A percentile compares a stretch with the other conserved stretches of the same genome.
These are phyloP conservation scores for Trichoderma sp. DNA, from an alignment of 2,329 filamentous ascomycete genomes.

Conservation along the genomic window DNA sequence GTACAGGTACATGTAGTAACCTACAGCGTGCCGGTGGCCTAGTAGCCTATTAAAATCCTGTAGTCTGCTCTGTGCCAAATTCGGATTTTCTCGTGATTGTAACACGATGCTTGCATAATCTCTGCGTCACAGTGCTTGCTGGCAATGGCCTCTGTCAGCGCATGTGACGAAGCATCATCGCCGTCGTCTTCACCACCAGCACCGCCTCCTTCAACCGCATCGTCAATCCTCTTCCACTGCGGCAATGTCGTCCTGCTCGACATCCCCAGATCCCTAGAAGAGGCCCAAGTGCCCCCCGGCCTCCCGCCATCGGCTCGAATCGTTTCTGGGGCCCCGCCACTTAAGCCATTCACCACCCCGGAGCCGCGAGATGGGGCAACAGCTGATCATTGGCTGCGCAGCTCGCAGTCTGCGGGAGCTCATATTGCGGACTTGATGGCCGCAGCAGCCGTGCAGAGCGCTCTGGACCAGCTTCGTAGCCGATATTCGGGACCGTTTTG, in stretches of 20 bases:
- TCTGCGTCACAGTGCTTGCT: background rate
- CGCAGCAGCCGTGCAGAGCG: conserved; percentile 49
- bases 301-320: conserved; percentile 47
- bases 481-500: conserved; percentile 51
- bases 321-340: conserved; percentile 50
- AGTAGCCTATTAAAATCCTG: no score
- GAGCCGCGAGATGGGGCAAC: conserved; percentile 46
- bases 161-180: background rate
- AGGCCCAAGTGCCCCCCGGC: conserved; percentile 59
- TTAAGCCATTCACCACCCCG: conserved; percentile 54
- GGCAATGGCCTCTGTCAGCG: conserved; percentile 5
- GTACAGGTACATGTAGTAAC: background rate
- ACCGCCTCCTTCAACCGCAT: background rate
- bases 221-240: conserved; percentile 43
- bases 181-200: background rate
- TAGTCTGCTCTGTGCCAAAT: background rate
- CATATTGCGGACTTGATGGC: conserved; percentile 60
- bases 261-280: conserved; percentile 70
- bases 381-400: background rate
- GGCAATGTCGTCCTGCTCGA: conserved; percentile 62
- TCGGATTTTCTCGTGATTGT: background rate
- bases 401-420: conserved; percentile 46
- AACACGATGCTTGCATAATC: background rate
- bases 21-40: background rate
- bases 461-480: conserved; percentile 45